Percentiles rank a stretch among this genome's conserved stretches.
phyloP scores from a whole-genome alignment of 352 stramenopile species.

The Pythium guiyangense region DNA sequence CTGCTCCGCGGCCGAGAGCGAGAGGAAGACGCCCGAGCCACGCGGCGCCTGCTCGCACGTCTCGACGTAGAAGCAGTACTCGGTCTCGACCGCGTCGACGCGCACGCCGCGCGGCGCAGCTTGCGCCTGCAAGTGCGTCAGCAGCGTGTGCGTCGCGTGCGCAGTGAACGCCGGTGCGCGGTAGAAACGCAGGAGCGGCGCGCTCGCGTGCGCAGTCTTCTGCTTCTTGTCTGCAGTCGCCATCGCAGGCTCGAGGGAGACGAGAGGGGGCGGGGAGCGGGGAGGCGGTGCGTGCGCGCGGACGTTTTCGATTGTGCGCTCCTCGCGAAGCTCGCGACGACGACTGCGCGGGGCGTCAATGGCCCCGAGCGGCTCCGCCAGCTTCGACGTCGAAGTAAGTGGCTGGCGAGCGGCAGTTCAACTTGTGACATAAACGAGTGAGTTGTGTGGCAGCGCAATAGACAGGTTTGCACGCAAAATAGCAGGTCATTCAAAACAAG shows the following conservation, averaged over 20 bases:
- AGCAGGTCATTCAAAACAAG: no score
- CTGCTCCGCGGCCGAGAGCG: constrained; percentile 51
- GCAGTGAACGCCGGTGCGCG: constrained; percentile 67
- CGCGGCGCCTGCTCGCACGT: constrained; percentile 29
- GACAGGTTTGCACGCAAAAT: no score
- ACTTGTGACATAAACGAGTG: no score
- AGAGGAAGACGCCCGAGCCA: constrained; percentile 10
- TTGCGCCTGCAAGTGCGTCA: constrained; percentile 31
- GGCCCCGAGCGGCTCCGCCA: neutral
- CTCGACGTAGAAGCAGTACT: constrained; percentile 98
- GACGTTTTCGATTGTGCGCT: constrained; percentile 13
- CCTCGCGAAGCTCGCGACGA: neutral
- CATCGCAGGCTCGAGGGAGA: neutral
- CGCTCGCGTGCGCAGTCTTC: constrained; percentile 35
- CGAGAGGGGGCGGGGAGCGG: neutral
- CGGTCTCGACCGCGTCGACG: constrained; percentile 80
- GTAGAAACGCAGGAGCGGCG: constrained; percentile 68
- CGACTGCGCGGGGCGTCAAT: no score
- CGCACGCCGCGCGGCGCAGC: constrained; percentile 18
- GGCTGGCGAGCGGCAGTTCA: no score
- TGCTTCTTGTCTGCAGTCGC: constrained; percentile 60
- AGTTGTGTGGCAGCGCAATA: no score
- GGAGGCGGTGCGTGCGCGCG: constrained; percentile 3
- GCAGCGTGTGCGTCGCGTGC: constrained; percentile 55
- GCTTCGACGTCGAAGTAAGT: constrained; percentile 1